Evolutionary conservation across 441 rosid genomes (phyloP).

Genomic region (Corymbia calophylla): DNA sequence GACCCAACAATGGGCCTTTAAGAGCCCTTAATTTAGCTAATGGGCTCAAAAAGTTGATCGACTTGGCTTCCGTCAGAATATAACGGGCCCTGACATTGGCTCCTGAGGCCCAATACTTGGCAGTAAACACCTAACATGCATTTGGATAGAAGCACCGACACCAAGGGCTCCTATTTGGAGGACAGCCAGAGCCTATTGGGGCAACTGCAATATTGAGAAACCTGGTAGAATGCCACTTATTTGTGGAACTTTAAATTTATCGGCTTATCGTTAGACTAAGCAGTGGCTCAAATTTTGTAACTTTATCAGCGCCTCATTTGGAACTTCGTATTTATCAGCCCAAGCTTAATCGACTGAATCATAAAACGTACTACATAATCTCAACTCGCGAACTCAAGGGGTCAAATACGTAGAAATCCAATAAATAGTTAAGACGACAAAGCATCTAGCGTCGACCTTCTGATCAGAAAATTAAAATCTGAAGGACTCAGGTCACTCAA

Average conservation of each 20-base stretch:
- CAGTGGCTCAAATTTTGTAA: neutral
- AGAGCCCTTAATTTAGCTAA: neutral
- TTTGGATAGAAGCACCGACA: neutral
- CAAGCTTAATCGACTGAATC: neutral
- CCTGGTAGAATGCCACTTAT: neutral
- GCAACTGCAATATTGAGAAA: neutral
- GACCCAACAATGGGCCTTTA: neutral
- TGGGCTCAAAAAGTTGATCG: neutral
- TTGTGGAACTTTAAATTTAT: neutral
- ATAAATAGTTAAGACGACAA: neutral
- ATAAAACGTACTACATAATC: neutral
- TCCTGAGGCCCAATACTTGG: neutral
- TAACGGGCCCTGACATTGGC: neutral
- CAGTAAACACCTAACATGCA: too few relatives aligned
- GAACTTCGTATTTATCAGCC: neutral
- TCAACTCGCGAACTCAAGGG: neutral
- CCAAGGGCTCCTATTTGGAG: neutral
- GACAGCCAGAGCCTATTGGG: neutral
- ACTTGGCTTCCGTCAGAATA: neutral
- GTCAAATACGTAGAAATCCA: neutral
- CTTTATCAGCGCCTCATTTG: too few relatives aligned
- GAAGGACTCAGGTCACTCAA: neutral
- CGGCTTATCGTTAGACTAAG: neutral
- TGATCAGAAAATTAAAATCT: neutral
- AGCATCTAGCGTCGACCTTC: neutral